A percentile compares a stretch with the other conserved stretches of the same genome.
These are phyloP conservation scores for Chrysosporium queenslandicum DNA, from an alignment of 2,329 filamentous ascomycete species.

Conservation along the genomic window DNA sequence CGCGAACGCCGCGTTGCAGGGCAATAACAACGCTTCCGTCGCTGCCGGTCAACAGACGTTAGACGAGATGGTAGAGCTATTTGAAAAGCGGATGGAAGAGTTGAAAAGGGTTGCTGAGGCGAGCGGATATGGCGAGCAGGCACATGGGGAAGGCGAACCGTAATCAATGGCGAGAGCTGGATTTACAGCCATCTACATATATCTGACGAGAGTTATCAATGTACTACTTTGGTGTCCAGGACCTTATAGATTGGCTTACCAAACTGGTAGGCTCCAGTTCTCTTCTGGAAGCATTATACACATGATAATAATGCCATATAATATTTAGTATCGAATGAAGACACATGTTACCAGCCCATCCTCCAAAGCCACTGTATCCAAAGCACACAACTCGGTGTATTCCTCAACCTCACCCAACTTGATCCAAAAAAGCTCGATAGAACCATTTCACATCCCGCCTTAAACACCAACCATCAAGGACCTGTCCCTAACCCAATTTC, in stretches of 20 bases:
- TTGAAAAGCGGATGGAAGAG: constrained; percentile 37
- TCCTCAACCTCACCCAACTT: neutral
- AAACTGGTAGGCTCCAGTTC: too few relatives aligned
- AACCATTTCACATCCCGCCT: neutral
- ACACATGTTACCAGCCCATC: too few relatives aligned
- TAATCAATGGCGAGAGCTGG: neutral
- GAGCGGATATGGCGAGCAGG: constrained; percentile 15
- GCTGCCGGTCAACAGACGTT: constrained; percentile 23
- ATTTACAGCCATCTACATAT: too few relatives aligned
- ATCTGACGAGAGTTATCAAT: too few relatives aligned
- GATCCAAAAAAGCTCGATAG: neutral
- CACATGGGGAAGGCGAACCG: neutral
- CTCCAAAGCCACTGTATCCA: too few relatives aligned
- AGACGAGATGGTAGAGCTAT: constrained; percentile 40
- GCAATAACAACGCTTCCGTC: neutral
- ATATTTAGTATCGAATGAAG: too few relatives aligned
- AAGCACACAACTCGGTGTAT: neutral
- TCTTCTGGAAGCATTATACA: too few relatives aligned
- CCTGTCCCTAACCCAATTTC: neutral
- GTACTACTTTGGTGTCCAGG: too few relatives aligned
- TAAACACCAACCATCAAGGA: neutral
- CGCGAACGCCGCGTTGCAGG: constrained; percentile 16
- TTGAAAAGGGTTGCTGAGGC: constrained; percentile 36
- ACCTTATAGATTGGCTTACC: too few relatives aligned
- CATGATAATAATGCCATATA: too few relatives aligned